These are phyloP conservation scores for Annulohypoxylon maeteangense DNA, from an alignment of 495 filamentous ascomycete species.

Conservation along the genomic window DNA sequence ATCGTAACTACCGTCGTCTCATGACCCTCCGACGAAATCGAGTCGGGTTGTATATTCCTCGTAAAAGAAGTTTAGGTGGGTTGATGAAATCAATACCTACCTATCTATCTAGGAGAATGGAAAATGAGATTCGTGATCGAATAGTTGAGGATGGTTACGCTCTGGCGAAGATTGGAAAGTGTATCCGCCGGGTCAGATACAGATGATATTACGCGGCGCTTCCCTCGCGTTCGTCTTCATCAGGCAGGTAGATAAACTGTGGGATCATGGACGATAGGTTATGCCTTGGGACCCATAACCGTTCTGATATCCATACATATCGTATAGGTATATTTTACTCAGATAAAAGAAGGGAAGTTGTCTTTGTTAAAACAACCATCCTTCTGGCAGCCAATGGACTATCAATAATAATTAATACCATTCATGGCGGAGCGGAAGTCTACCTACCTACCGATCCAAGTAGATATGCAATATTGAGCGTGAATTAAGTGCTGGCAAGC, in stretches of 20 bases:
- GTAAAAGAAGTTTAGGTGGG: neutral
- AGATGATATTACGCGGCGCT: neutral
- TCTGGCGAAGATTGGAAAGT: neutral
- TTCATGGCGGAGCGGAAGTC: neutral
- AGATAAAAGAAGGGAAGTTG: neutral
- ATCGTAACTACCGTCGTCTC: constrained; percentile 2
- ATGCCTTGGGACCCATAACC: neutral
- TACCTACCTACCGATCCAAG: neutral
- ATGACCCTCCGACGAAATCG: neutral
- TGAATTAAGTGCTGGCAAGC: neutral
- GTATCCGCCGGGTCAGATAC: neutral
- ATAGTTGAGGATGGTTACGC: neutral
- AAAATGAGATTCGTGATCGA: neutral
- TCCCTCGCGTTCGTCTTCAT: neutral
- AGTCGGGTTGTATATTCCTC: neutral
- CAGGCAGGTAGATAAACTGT: neutral
- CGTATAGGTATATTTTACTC: neutral
- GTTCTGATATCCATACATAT: neutral
- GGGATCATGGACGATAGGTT: neutral
- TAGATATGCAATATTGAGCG: neutral
- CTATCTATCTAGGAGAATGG: neutral
- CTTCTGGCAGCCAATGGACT: neutral
- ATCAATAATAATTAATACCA: neutral
- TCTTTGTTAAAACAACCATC: neutral
- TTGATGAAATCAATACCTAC: neutral